phyloP scores from a whole-genome alignment of 495 filamentous ascomycete genomes.

The Alectoria sarmentosa region DNA sequence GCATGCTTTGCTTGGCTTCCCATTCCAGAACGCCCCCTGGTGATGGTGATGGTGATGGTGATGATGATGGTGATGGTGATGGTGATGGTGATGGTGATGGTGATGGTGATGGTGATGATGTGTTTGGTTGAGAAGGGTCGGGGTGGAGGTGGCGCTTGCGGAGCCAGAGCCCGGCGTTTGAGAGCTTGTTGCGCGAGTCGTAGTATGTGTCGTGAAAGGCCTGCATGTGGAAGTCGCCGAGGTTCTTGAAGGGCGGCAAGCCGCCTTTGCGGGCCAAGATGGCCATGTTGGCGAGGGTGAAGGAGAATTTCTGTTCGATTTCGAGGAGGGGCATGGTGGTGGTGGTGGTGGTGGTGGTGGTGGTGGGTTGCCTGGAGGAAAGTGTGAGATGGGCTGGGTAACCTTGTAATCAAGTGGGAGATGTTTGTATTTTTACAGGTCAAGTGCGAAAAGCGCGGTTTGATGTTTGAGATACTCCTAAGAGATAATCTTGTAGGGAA shows the following conservation, averaged over 20 bases:
- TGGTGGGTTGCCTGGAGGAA: neutral
- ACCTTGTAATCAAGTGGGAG: neutral
- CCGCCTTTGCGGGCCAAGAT: neutral
- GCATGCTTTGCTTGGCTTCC: constrained; percentile 30
- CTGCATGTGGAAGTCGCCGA: constrained; percentile 22
- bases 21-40: constrained; percentile 12
- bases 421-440: neutral
- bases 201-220: constrained; percentile 33
- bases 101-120: no score
- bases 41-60: no score
- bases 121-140: neutral
- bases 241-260: constrained; percentile 21
- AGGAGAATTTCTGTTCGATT: constrained; percentile 35
- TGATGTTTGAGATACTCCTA: neutral
- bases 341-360: neutral
- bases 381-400: neutral
- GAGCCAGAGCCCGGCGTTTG: constrained; percentile 29
- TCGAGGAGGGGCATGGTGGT: constrained; percentile 26
- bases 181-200: constrained; percentile 28
- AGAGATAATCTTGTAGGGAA: no score
- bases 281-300: constrained; percentile 17
- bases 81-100: neutral
- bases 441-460: neutral
- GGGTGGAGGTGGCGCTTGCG: constrained; percentile 24
- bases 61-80: no score